phyloP scores from a whole-genome alignment of 306 rosid genomes.

The Parietaria judaica region DNA sequence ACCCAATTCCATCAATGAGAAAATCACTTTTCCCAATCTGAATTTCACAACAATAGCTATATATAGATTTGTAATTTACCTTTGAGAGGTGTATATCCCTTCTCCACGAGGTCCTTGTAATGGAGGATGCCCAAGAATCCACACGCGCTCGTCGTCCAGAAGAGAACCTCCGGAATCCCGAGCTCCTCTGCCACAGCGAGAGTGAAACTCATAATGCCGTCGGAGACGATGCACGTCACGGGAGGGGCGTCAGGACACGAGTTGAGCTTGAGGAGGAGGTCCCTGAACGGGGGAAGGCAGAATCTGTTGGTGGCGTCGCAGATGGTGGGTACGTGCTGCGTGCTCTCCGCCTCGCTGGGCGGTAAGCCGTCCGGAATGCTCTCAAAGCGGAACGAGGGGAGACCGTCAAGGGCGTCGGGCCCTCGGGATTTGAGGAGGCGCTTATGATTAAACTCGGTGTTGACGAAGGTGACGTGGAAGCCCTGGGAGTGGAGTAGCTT shows the following conservation, averaged over 20 bases:
- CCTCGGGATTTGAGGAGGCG: constrained; percentile 34
- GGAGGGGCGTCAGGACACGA: constrained; percentile 7
- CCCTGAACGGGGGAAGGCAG: constrained; percentile 20
- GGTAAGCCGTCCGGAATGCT: constrained; percentile 33
- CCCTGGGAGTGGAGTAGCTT: constrained; percentile 33
- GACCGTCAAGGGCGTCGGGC: constrained; percentile 21
- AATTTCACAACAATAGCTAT: no score
- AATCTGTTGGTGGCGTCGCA: constrained; percentile 6
- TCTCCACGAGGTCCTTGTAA: constrained; percentile 16
- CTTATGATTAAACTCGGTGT: constrained; percentile 33
- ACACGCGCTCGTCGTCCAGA: constrained; percentile 35
- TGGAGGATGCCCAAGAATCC: constrained; percentile 27
- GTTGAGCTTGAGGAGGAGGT: constrained; percentile 21
- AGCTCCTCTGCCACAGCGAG: constrained; percentile 33
- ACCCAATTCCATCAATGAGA: no score
- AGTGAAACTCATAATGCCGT: constrained; percentile 30
- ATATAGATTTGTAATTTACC: constrained; percentile 9
- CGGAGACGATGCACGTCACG: constrained; percentile 30
- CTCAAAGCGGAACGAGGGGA: constrained; percentile 25
- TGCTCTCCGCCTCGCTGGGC: constrained; percentile 12
- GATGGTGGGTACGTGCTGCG: constrained; percentile 18
- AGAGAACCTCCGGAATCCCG: constrained; percentile 27
- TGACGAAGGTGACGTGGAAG: constrained; percentile 37
- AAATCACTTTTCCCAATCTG: no score
- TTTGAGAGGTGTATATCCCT: constrained; percentile 29